phyloP scores from a whole-genome alignment of 1,284 basidiomycete genomes.

The Entoloma clypeatum region DNA sequence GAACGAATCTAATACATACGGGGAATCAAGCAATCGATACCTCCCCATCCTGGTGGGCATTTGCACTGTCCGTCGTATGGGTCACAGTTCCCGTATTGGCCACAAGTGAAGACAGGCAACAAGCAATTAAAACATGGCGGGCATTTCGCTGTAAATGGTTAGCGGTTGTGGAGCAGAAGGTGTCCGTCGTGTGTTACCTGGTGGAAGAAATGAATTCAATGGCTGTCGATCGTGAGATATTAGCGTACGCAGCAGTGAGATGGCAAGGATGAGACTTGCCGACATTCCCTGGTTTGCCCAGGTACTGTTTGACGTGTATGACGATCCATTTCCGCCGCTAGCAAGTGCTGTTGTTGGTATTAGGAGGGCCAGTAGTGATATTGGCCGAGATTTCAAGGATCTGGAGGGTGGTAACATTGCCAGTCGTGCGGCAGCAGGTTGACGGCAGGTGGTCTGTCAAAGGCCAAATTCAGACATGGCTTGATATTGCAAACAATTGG shows the following conservation, averaged over 20 bases:
- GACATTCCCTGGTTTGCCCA: slow-evolving; percentile 17
- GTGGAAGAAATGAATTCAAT: slow-evolving; percentile 20
- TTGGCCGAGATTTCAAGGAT: too few species aligned
- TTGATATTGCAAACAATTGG: too few species aligned
- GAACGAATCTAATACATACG: slow-evolving; percentile 44
- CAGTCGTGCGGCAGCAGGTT: background rate
- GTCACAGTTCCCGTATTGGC: slow-evolving; percentile 84
- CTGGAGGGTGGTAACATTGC: background rate
- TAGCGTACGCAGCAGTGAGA: background rate
- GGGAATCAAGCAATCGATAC: slow-evolving; percentile 83
- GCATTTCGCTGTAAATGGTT: slow-evolving; percentile 40
- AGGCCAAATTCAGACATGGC: too few species aligned
- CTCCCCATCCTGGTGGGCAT: slow-evolving; percentile 89
- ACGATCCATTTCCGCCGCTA: slow-evolving; percentile 13
- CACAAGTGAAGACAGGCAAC: slow-evolving; percentile 78
- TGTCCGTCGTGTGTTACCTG: slow-evolving; percentile 13
- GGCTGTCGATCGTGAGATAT: slow-evolving; percentile 11
- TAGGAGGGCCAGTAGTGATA: slow-evolving; percentile 7
- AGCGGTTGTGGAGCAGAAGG: background rate
- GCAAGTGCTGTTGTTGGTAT: slow-evolving; percentile 8
- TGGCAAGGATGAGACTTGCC: slow-evolving; percentile 13
- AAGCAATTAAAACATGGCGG: slow-evolving; percentile 86
- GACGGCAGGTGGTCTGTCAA: background rate
- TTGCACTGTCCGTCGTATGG: slow-evolving; percentile 87
- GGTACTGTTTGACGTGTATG: slow-evolving; percentile 14